These are phyloP conservation scores for Euryodendron excelsum DNA, from an alignment of 148 eudicot species.

Conservation along the genomic window DNA sequence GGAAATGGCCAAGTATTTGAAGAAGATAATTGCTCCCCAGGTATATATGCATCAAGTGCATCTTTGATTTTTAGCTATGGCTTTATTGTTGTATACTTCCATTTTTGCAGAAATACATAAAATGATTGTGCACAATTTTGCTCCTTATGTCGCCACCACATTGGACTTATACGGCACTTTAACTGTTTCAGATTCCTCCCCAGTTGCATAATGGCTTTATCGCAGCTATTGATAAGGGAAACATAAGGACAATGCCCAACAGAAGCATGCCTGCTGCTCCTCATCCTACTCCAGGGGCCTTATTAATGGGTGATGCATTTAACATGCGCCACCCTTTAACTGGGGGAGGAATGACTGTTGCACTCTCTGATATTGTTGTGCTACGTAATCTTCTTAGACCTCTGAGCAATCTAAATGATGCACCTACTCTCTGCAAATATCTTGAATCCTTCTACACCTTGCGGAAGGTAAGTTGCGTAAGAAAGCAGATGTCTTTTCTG, in stretches of 20 bases:
- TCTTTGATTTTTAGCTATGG: not conserved
- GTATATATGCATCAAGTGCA: slow-evolving; percentile 19
- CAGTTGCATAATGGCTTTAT: slow-evolving; percentile 50
- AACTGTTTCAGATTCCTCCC: slow-evolving; percentile 57
- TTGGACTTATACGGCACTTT: no score
- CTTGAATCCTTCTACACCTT: slow-evolving; percentile 68
- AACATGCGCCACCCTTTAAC: slow-evolving; percentile 81
- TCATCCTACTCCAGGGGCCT: slow-evolving; percentile 66
- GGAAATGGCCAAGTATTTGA: slow-evolving; percentile 61
- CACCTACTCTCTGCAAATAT: slow-evolving; percentile 55
- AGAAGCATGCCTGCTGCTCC: slow-evolving; percentile 74
- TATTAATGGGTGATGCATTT: slow-evolving; percentile 78
- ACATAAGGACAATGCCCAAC: slow-evolving; percentile 60
- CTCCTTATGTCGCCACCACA: no score
- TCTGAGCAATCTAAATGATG: slow-evolving; percentile 49
- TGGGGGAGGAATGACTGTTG: slow-evolving; percentile 83
- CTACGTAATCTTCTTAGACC: slow-evolving; percentile 63
- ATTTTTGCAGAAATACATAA: not conserved
- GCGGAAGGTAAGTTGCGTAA: slow-evolving; percentile 48
- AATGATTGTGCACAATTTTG: not conserved
- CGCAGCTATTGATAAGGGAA: slow-evolving; percentile 55
- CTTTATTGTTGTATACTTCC: not conserved
- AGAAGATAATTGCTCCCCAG: slow-evolving; percentile 59
- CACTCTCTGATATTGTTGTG: slow-evolving; percentile 64
- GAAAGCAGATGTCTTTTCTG: not conserved